Conservation (phyloP, 2,329 filamentous ascomycete species). For the Aspergillus melleus region DNA sequence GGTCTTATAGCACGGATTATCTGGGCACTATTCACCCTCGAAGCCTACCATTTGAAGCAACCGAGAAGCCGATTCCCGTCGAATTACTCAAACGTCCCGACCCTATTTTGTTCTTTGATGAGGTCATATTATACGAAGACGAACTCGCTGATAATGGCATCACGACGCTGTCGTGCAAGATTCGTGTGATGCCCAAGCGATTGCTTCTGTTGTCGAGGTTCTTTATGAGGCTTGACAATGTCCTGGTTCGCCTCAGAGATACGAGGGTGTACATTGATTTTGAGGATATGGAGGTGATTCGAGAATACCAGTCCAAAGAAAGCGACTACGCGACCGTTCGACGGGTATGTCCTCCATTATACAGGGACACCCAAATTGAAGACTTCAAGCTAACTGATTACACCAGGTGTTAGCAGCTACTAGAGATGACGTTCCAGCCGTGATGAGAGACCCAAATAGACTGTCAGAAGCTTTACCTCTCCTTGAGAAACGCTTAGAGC, state of each 20-base stretch:
- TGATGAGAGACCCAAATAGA: conserved; percentile 77
- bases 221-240: conserved; percentile 91
- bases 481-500: conserved; percentile 68
- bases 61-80: conserved; percentile 69
- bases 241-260: conserved; percentile 82
- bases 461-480: conserved; percentile 69
- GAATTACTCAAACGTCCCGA: conserved; percentile 85
- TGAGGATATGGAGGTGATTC: conserved; percentile 70
- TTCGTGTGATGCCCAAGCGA: conserved; percentile 86
- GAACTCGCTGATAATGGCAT: conserved; percentile 98
- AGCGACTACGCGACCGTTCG: conserved; percentile 75
- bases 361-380: neutral
- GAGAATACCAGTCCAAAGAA: conserved; percentile 90
- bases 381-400: conserved; percentile 2
- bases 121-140: conserved; percentile 94
- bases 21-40: conserved; percentile 62
- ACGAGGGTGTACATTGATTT: conserved; percentile 94
- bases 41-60: conserved; percentile 43
- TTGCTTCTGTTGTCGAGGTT: conserved; percentile 82
- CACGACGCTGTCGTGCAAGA: conserved; percentile 82
- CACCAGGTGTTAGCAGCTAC: conserved; percentile 52
- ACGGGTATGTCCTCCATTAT: conserved; percentile 50
- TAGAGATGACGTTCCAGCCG: conserved; percentile 72
- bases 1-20: conserved; percentile 94
- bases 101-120: conserved; percentile 94